These are phyloP conservation scores for Ballota nigra DNA, from an alignment of 257 asterid genomes.

Conservation along the genomic window DNA sequence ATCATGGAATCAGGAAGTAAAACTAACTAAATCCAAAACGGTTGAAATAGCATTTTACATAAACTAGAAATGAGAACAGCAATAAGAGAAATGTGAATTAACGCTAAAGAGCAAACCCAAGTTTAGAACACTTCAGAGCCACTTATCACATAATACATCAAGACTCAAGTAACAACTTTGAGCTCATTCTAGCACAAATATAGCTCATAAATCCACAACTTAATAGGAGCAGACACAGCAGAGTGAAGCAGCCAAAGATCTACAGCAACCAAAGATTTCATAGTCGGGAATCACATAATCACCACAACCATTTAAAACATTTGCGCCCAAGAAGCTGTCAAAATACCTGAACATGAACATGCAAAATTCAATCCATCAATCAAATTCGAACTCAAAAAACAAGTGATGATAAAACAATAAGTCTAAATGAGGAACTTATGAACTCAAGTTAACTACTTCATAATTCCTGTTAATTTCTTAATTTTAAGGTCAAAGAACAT, in stretches of 20 bases:
- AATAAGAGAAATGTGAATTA: slow-evolving; percentile 4
- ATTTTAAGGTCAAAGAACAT: not conserved
- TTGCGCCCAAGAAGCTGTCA: slow-evolving; percentile 97
- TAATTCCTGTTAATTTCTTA: not conserved
- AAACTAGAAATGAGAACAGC: slow-evolving; percentile 10
- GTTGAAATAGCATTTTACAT: slow-evolving; percentile 15
- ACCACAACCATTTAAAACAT: slow-evolving; percentile 95
- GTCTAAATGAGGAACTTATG: not conserved
- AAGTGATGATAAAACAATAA: slow-evolving; percentile 8
- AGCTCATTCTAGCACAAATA: slow-evolving; percentile 52
- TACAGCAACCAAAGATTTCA: slow-evolving; percentile 92
- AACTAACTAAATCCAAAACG: slow-evolving; percentile 16
- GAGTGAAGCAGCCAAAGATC: slow-evolving; percentile 96
- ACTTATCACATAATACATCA: slow-evolving; percentile 63
- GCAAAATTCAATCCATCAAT: slow-evolving; percentile 51
- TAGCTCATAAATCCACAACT: slow-evolving; percentile 70
- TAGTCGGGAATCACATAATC: slow-evolving; percentile 88
- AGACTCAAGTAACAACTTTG: slow-evolving; percentile 51
- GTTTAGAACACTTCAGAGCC: slow-evolving; percentile 35
- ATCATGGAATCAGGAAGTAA: not conserved
- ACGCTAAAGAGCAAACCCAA: slow-evolving; percentile 23
- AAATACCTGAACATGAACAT: slow-evolving; percentile 85
- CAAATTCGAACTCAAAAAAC: slow-evolving; percentile 36
- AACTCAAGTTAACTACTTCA: not conserved
- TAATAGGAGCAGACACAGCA: slow-evolving; percentile 67